Evolutionary conservation across 1,139 yeast species (phyloP), one percentile per base, ranked within the genome.

Genomic region (Candida glucosophila): DNA sequence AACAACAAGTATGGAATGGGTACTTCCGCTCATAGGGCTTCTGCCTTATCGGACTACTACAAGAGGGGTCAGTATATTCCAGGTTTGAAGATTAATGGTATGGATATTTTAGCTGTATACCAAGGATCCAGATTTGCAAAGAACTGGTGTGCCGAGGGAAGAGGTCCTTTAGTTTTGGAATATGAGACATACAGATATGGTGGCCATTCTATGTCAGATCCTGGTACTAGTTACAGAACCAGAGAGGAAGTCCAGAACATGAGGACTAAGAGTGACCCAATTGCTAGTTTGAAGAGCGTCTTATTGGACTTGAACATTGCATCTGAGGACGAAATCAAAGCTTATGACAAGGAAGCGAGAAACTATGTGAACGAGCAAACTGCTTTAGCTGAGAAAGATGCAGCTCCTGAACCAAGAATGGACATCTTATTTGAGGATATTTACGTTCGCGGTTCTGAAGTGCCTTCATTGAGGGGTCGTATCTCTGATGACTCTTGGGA

Each of bases 1-100:
- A 90, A 90, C 74, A 90, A 90, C 77, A 90, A 86, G 67, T 90
- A 90, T 58, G 98, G 98, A 71, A 90, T 90, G 98, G 98, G 98
- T 66, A 90, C 98, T 29, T 66, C 98, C 39, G 97, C 97, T 32
- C 63, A 94, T 29, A 79, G 98, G 66, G 85, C 97, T 10, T 86
- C 96, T 31, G 98, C 98, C 27, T 65, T 86, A 71, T 79, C 93
- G 34, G 97, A 90, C 49, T 90, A 86, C 73, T 82, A 81, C 77
- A 85, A 90, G 78, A 86, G 98, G 67, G 98, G 97, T 53, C 98
- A 90, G 67, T 90, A 86, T 69, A 90, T 90, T 44, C 98, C 98
- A 41, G 98, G 98, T 66, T 71, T 90, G 52, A 90, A 88, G 70
- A 83, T 90, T 50, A 90, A 90, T 58, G 98, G 98, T 67, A 90